Evolutionary conservation across 805 yeast genomes (phyloP).

Genomic region (Cyberlindnera saturnus): DNA sequence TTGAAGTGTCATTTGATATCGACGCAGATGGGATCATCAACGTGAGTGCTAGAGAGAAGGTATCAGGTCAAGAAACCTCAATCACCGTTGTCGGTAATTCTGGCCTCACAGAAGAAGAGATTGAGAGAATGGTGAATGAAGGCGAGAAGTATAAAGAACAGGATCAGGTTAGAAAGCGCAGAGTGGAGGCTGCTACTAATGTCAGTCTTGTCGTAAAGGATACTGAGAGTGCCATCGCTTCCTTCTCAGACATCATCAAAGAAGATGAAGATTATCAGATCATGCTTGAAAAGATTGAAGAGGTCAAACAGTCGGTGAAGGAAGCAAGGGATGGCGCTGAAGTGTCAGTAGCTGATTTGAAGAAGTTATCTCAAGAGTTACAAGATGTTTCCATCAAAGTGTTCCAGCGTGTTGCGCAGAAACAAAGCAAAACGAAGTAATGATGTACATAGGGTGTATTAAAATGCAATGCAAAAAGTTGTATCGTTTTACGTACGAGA

Average conservation of each 20-base stretch:
- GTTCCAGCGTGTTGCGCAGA: constrained; percentile 41
- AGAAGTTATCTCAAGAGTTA: constrained; percentile 68
- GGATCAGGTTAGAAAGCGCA: constrained; percentile 54
- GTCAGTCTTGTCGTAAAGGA: constrained; percentile 80
- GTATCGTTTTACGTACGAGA: not conserved
- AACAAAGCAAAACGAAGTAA: constrained; percentile 9
- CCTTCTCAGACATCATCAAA: constrained; percentile 45
- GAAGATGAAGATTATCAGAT: constrained; percentile 47
- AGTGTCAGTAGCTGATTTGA: constrained; percentile 51
- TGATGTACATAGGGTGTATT: not conserved
- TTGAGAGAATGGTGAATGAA: constrained; percentile 55
- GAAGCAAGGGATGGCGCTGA: constrained; percentile 60
- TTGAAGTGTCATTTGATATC: constrained; percentile 68
- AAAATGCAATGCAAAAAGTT: not conserved
- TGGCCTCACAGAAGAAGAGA: constrained; percentile 65
- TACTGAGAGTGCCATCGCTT: constrained; percentile 78
- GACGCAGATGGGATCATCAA: constrained; percentile 82
- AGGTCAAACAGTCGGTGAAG: constrained; percentile 60
- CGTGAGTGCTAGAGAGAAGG: constrained; percentile 75
- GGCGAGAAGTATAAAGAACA: constrained; percentile 55
- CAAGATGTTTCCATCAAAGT: constrained; percentile 71
- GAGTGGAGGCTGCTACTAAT: constrained; percentile 68
- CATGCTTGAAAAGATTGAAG: constrained; percentile 40
- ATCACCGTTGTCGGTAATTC: constrained; percentile 67
- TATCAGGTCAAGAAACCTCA: constrained; percentile 71